A percentile compares a stretch with the other conserved stretches of the same genome.
These are phyloP conservation scores for Kurtzmaniella cleridarum DNA, from an alignment of 805 yeast species.

Conservation along the genomic window DNA sequence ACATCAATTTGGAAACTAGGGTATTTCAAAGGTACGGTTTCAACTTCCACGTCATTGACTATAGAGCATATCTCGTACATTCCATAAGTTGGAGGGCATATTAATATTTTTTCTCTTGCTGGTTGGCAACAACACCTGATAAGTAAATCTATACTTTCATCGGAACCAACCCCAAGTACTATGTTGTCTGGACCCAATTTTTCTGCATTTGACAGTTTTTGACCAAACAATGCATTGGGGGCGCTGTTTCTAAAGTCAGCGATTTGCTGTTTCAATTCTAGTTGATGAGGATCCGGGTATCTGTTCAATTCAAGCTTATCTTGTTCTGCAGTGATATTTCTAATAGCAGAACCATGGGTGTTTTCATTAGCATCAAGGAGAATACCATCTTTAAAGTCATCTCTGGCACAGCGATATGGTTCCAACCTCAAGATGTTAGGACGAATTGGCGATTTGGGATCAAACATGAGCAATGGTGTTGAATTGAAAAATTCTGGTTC, in stretches of 20 bases:
- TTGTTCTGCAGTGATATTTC: constrained; percentile 41
- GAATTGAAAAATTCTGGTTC: neutral
- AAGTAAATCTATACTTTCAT: constrained; percentile 87
- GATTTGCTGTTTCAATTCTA: constrained; percentile 64
- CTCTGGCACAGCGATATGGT: constrained; percentile 96
- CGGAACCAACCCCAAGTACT: constrained; percentile 95
- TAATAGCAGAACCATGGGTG: constrained; percentile 81
- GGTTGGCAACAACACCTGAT: constrained; percentile 84
- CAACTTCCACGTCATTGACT: constrained; percentile 80
- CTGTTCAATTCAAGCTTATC: constrained; percentile 61
- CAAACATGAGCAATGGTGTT: constrained; percentile 28
- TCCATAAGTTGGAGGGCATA: constrained; percentile 95
- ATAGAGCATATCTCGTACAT: constrained; percentile 92
- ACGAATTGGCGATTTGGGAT: constrained; percentile 58
- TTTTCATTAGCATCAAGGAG: constrained; percentile 95
- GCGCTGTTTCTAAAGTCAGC: constrained; percentile 64
- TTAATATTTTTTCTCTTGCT: constrained; percentile 71
- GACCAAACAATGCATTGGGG: constrained; percentile 16
- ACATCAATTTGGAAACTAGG: constrained; percentile 56
- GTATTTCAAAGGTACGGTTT: constrained; percentile 57
- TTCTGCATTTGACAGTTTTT: constrained; percentile 6
- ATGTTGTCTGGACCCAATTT: constrained; percentile 58
- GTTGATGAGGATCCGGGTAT: constrained; percentile 96
- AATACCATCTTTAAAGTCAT: constrained; percentile 85
- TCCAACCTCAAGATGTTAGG: constrained; percentile 79